Evolutionary conservation across 2,329 filamentous ascomycete genomes (phyloP), one percentile per base, ranked within the genome.

Genomic region (Aspergillus sp.): DNA sequence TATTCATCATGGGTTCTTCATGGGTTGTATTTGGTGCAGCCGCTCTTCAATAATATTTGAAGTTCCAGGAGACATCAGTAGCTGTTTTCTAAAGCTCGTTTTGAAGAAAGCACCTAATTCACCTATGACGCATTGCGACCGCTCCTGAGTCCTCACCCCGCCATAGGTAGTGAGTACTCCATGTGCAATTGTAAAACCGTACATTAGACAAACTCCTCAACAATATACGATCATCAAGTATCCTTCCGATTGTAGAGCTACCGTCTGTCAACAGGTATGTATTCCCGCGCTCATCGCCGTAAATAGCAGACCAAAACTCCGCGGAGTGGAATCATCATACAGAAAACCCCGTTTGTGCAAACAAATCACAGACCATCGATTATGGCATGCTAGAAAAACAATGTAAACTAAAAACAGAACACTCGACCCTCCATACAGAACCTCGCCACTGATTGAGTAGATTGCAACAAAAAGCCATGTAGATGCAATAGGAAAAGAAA

Each of bases 371-470:
- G 45, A 12, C 45, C 45, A 10, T 42, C n/a, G 16, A 47, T 22
- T 9, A 20, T 14, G 18, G 42, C 42, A 18, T 46, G 16, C 16
- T 46, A 18, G 39, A 42, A 42, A 42, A 18, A n/a, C 39, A 42
- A 46, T 5, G 42, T 22, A 1, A 20, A 46, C 1, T 6, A 24
- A 24, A 22, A 24, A 24, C 4, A 47, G 24, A 47, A 2, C 45
- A 42, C 18, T 47, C 45, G 18, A 47, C 36, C 20, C 56, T 46
- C 31, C 53, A 53, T 39, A 57, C 39, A 52, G 45, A 47, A 47
- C 11, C 45, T 47, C 45, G 18, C 20, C 49, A 42, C 16, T 12
- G 16, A 51, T n/a, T 51, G 29, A 31, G 49, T 32, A 29, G 16
- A 51, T 51, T 31, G 49, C 22, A 51, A 51, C 7, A 51, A 14